Conservation (phyloP, 257 asterid species). For the Solanum sitiens region DNA sequence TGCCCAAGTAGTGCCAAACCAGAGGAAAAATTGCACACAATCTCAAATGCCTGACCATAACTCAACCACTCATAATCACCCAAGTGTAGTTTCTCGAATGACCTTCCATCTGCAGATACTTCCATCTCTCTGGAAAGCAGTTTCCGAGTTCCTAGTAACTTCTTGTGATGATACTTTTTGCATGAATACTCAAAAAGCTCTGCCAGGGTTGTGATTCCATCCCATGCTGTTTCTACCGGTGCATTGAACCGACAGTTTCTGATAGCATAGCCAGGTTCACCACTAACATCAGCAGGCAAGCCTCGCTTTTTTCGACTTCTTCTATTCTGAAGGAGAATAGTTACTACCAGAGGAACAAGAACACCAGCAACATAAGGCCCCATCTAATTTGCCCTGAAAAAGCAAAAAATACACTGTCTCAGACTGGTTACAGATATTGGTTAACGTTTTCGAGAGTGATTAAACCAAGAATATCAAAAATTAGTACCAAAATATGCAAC, state of each 20-base stretch:
- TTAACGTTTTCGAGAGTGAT: not conserved
- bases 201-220: slow-evolving; percentile 84
- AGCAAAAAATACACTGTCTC: not conserved
- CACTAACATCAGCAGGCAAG: slow-evolving; percentile 59
- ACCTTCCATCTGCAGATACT: slow-evolving; percentile 53
- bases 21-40: slow-evolving; percentile 75
- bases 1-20: slow-evolving; percentile 89
- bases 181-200: slow-evolving; percentile 88
- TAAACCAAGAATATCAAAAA: not conserved
- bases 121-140: slow-evolving; percentile 64
- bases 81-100: slow-evolving; percentile 93
- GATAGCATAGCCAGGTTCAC: slow-evolving; percentile 65
- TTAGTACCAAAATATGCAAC: not conserved
- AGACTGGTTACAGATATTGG: not conserved
- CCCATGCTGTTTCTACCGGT: slow-evolving; percentile 93
- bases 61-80: slow-evolving; percentile 92
- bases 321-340: slow-evolving; percentile 49
- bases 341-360: slow-evolving; percentile 60
- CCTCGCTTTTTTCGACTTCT: slow-evolving; percentile 74
- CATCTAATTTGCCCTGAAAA: slow-evolving; percentile 29
- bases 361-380: slow-evolving; percentile 64
- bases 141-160: slow-evolving; percentile 68
- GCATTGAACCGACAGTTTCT: slow-evolving; percentile 52
- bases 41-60: slow-evolving; percentile 66
- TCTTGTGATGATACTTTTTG: slow-evolving; percentile 34